These are phyloP conservation scores for Podaxis pistillaris DNA, from an alignment of 768 basidiomycete species.

Conservation along the genomic window DNA sequence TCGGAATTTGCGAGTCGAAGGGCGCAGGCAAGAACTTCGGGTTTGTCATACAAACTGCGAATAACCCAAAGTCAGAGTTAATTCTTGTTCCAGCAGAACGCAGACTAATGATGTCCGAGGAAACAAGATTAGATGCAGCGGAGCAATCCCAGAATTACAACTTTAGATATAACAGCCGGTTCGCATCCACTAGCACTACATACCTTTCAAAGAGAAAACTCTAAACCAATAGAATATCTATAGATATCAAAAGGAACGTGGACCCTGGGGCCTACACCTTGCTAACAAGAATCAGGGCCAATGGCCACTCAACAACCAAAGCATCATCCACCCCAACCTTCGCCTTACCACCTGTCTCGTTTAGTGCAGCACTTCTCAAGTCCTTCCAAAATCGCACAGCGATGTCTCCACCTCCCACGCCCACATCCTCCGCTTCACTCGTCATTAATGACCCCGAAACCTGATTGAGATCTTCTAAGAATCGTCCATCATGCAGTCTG, in stretches of 20 bases:
- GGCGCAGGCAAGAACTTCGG: not conserved
- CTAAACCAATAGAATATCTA: not conserved
- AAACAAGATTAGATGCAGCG: not conserved
- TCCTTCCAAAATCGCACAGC: constrained; percentile 61
- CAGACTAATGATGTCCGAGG: not conserved
- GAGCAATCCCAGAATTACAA: no score
- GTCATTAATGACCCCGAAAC: not conserved
- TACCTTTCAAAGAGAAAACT: no score
- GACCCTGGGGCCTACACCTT: constrained; percentile 16
- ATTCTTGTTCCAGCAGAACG: not conserved
- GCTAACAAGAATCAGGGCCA: constrained; percentile 40
- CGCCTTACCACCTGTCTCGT: constrained; percentile 23
- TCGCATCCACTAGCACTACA: not conserved
- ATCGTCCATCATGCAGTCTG: constrained; percentile 30
- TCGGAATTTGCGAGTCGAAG: not conserved
- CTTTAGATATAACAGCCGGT: not conserved
- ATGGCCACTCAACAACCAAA: constrained; percentile 50
- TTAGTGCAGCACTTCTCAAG: constrained; percentile 37
- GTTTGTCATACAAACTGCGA: not conserved
- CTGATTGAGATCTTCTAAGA: constrained; percentile 25
- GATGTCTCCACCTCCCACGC: constrained; percentile 55
- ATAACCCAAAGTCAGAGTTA: not conserved
- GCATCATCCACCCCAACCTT: constrained; percentile 34
- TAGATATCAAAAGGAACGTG: not conserved
- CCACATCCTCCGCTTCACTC: constrained; percentile 17